Base-by-base conservation (phyloP, 2,329 filamentous ascomycete genomes). In the Sporothrix inflata region DNA sequence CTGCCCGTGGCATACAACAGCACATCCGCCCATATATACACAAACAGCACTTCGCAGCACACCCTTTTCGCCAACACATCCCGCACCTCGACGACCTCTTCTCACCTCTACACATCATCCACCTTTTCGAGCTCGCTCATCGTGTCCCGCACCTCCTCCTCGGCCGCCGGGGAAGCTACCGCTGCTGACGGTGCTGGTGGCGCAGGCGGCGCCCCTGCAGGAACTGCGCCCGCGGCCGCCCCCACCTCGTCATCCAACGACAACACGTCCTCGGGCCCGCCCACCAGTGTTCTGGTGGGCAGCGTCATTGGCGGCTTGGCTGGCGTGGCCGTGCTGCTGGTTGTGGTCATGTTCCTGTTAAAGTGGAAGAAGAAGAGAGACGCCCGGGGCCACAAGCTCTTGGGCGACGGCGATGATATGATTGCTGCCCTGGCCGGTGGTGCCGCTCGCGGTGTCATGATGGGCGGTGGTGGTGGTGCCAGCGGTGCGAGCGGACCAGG, bases 231-330 rank as follows among this genome's bases (percentile, higher is more conserved):
- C 14, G 74, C 74, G 2, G 75, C 79, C 2, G 57, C 78, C 4
- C 68, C 77, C 7, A 71, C 76, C 6, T 75, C 73, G 7, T 72
- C 63, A 19, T 73, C 78, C 0, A 74, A 73, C 2, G 72, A 79
- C 47, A 74, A 76, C 3, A 12, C 65, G 16, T 38, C 72, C 7
- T 60, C 76, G 14, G 72, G 73, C 38, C 70, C 78, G 4, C 77
- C 80, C 6, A 78, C 79, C 1, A 78, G 77, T 27, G 79, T 81
- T 9, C 77, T 90, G 38, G 86, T 88, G 8, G 88, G 87, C 0
- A 84, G 88, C 42, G 86, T 90, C 1, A 81, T 89, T 21, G 88
- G 88, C 27, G 83, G 86, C 53, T 78, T 91, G 42, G 88, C 89
- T 19, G 89, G 88, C 21, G 79, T 87, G 1, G 88, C 88, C 14